A percentile compares a stretch with the other conserved stretches of the same genome.
phyloP scores from a whole-genome alignment of 768 basidiomycete genomes.

The Hysterangium stoloniferum region DNA sequence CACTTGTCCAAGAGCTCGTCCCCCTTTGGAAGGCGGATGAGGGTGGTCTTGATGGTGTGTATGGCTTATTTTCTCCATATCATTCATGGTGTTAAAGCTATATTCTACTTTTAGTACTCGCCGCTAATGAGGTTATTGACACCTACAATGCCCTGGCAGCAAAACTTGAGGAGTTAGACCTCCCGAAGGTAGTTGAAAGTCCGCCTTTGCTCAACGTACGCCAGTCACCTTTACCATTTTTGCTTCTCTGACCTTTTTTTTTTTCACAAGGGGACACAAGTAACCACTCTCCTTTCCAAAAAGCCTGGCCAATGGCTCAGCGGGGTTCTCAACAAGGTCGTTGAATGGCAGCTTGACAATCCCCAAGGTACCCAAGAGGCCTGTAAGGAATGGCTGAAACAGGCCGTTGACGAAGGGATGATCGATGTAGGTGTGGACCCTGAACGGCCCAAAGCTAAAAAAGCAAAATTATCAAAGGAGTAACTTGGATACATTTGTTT shows the following conservation, averaged over 20 bases:
- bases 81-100: conserved; percentile 35
- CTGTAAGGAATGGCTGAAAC: conserved; percentile 61
- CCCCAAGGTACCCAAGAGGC: conserved; percentile 58
- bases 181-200: conserved; percentile 55
- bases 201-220: conserved; percentile 76
- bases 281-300: conserved; percentile 43
- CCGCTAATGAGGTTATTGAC: conserved; percentile 41
- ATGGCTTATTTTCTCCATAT: background rate
- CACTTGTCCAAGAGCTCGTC: conserved; percentile 63
- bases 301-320: conserved; percentile 69
- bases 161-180: conserved; percentile 51
- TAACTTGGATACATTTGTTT: too few species aligned
- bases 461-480: background rate
- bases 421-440: conserved; percentile 26
- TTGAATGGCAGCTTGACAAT: conserved; percentile 83
- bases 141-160: conserved; percentile 59
- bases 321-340: conserved; percentile 51
- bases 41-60: conserved; percentile 20
- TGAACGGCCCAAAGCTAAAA: background rate
- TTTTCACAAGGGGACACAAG: conserved; percentile 58
- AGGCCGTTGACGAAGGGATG: conserved; percentile 42
- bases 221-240: conserved; percentile 6
- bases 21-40: conserved; percentile 38
- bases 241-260: background rate
- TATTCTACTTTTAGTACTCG: conserved; percentile 29